Base-by-base conservation (phyloP, 169 alveolate species). In the Eimeria sp. region DNA sequence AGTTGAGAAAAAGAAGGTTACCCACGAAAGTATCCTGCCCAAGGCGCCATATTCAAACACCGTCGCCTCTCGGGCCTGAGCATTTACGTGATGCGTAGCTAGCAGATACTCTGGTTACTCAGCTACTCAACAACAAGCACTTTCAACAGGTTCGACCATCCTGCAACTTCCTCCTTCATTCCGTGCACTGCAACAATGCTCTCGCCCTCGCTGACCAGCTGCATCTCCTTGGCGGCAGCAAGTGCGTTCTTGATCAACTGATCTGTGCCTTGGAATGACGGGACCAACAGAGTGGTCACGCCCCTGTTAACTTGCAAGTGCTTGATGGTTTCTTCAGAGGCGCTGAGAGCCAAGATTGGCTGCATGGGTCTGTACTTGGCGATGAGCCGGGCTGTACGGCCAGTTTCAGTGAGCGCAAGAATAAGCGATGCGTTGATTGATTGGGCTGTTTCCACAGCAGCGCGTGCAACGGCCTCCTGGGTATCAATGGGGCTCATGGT, bases 291-390 rank as follows among this genome's bases (percentile, higher is more conserved):
- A 20, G 99, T 98, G 49, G 98, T 97, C 33, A 98, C 99, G n/a
- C 99, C 99, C 76, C 99, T 98, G 85, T 98, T 97, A 71, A 98
- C 98, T 85, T 98, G 98, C 98, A 99, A 95, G 95, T 99, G 99
- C 95, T 99, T 99, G 90, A 98, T 98, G 46, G 99, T 99, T 94
- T 98, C 98, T 77, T 96, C 98, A 54, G 98, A 97, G 49, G 98
- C 98, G 64, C 99, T 98, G 78, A 98, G 97, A 60, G 99, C 99
- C 72, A 99, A 95, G 89, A 99, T 99, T 30, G 99, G 98, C 80
- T 97, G 98, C 95, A 95, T 95, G 54, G 99, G 99, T 85, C 99
- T 98, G 97, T 99, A 99, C 97, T 99, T 99, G 64, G 99, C 99
- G 46, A 99, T 98, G 85, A 98, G 96, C 85, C 99, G 98, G 23